A percentile compares a stretch with the other conserved stretches of the same genome.
Conservation (phyloP, 2,329 filamentous ascomycete genomes). For the Rosellinia necatrix region DNA sequence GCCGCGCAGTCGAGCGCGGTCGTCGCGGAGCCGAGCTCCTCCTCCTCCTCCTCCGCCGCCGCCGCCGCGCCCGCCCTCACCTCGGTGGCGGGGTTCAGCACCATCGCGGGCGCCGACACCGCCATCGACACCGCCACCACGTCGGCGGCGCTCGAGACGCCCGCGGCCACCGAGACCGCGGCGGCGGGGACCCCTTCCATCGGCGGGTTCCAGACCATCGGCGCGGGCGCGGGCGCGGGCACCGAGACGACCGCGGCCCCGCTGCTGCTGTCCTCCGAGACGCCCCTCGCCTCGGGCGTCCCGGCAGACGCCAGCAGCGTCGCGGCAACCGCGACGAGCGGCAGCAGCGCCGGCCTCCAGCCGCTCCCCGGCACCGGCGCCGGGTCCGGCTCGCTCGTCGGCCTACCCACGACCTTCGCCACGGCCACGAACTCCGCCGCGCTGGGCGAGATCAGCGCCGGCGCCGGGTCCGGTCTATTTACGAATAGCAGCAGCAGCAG, state of each 20-base stretch:
- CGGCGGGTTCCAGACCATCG: constrained; percentile 28
- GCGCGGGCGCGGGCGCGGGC: not conserved
- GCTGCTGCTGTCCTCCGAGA: constrained; percentile 9
- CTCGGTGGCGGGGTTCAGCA: constrained; percentile 7
- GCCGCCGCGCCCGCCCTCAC: not conserved
- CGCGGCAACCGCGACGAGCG: not conserved
- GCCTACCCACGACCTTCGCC: constrained; percentile 8
- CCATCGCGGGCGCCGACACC: constrained; percentile 1
- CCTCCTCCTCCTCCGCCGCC: no score
- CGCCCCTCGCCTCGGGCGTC: constrained; percentile 22
- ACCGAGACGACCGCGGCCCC: constrained; percentile 10
- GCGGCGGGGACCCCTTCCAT: constrained; percentile 14
- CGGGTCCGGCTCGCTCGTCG: constrained; percentile 10
- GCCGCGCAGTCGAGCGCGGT: no score
- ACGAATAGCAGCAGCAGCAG: not conserved
- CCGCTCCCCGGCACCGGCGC: constrained; percentile 14
- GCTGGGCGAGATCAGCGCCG: not conserved
- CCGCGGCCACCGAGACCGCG: not conserved
- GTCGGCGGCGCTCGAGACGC: constrained; percentile 5
- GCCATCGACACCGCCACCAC: constrained; percentile 8
- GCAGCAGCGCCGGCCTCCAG: constrained; percentile 6
- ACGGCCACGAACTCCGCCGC: not conserved
- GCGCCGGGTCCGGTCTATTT: not conserved
- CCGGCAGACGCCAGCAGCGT: no score
- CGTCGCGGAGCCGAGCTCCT: no score